Evolutionary conservation across 805 yeast species (phyloP).

Genomic region (Torulaspora indica): DNA sequence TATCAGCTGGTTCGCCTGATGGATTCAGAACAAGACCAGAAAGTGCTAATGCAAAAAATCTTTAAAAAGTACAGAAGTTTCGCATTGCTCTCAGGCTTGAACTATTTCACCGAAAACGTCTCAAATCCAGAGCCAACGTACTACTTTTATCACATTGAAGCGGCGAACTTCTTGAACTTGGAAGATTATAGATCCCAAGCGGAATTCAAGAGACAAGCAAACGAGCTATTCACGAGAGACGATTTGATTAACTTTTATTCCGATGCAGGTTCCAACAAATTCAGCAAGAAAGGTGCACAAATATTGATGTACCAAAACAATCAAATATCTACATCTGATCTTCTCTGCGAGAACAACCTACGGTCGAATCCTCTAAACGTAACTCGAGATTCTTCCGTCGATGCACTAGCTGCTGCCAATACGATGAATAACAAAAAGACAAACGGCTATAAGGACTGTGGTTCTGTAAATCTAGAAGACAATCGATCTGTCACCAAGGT

Average conservation of each 20-base stretch:
- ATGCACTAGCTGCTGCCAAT: conserved; percentile 3
- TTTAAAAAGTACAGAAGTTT: conserved; percentile 28
- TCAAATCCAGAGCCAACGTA: conserved; percentile 22
- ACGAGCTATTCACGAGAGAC: conserved; percentile 23
- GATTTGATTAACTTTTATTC: conserved; percentile 34
- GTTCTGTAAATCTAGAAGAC: conserved; percentile 1
- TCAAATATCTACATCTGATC: conserved; percentile 25
- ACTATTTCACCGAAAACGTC: conserved; percentile 24
- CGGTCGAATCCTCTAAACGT: conserved; percentile 6
- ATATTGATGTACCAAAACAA: conserved; percentile 24
- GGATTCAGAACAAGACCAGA: conserved; percentile 12
- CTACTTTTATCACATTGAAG: conserved; percentile 31
- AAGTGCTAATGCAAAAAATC: conserved; percentile 21
- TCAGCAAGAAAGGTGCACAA: conserved; percentile 29
- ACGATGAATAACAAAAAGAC: conserved; percentile 3
- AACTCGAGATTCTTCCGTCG: conserved; percentile 7
- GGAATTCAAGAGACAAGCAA: conserved; percentile 17
- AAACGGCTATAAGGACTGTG: conserved; percentile 1
- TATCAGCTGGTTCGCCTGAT: conserved; percentile 17
- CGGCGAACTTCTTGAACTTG: conserved; percentile 28
- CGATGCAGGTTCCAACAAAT: conserved; percentile 30
- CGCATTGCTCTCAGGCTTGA: conserved; percentile 34
- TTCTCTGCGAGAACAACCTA: conserved; percentile 19
- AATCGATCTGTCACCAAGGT: conserved; percentile 17
- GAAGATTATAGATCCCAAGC: conserved; percentile 29